Conservation (phyloP, 1,284 basidiomycete genomes). For the Afroboletus lepidellus region DNA sequence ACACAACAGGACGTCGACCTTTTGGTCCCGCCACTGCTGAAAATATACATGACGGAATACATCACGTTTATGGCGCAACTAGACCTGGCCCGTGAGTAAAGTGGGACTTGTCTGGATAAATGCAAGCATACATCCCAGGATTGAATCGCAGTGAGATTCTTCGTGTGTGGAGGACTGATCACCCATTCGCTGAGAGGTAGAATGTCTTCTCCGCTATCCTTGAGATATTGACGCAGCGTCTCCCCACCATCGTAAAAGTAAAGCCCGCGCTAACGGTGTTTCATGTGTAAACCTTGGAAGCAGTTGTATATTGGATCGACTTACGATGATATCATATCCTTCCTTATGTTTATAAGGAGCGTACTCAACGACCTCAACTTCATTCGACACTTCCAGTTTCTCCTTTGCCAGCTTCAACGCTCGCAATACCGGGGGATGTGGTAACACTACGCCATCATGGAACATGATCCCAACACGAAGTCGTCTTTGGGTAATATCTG, state of each 20-base stretch:
- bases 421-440: constrained; percentile 45
- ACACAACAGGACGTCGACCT: constrained; percentile 34
- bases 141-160: constrained; percentile 23
- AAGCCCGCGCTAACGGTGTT: constrained; percentile 15
- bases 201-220: constrained; percentile 31
- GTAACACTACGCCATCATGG: constrained; percentile 46
- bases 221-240: constrained; percentile 19
- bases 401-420: constrained; percentile 39
- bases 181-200: constrained; percentile 34
- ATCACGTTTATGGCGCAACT: constrained; percentile 32
- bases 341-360: constrained; percentile 37
- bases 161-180: constrained; percentile 25
- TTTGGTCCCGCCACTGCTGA: constrained; percentile 27
- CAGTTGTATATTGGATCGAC: constrained; percentile 4
- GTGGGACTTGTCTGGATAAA: not conserved
- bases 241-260: constrained; percentile 30
- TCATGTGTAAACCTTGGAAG: not conserved
- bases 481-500: constrained; percentile 23
- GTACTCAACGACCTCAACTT: constrained; percentile 44
- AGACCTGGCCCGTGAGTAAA: not conserved
- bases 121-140: constrained; percentile 32
- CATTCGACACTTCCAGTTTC: constrained; percentile 38
- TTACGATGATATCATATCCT: constrained; percentile 34
- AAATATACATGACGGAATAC: constrained; percentile 27
- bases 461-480: constrained; percentile 46